Evolutionary conservation across 768 basidiomycete species (phyloP).

Genomic region (Termitomyces sp.): DNA sequence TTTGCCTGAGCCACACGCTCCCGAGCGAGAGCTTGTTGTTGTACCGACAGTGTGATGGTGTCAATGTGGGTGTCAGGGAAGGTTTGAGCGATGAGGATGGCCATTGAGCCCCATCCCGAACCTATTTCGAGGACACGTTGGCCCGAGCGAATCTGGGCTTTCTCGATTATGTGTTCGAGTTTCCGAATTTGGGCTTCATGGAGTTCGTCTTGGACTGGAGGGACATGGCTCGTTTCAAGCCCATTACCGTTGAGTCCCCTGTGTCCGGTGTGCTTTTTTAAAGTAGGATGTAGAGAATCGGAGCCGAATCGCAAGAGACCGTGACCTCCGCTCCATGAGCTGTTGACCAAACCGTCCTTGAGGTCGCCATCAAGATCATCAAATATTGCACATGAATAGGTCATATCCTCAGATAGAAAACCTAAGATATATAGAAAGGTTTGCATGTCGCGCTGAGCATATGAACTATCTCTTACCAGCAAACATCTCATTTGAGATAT

Average conservation of each 20-base stretch:
- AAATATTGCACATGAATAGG: background rate
- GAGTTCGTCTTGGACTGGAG: background rate
- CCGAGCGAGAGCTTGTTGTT: conserved; percentile 30
- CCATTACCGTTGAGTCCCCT: background rate
- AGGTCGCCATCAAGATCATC: background rate
- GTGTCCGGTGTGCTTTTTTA: background rate
- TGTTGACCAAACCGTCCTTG: background rate
- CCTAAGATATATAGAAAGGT: background rate
- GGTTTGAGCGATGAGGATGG: conserved; percentile 55
- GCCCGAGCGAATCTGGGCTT: conserved; percentile 56
- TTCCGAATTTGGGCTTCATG: background rate
- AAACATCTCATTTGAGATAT: conserved; percentile 78
- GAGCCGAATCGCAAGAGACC: background rate
- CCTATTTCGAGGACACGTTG: conserved; percentile 70
- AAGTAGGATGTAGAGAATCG: background rate
- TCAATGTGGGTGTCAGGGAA: conserved; percentile 59
- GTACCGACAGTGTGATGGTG: conserved; percentile 63
- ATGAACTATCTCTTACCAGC: conserved; percentile 53
- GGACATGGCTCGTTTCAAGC: background rate
- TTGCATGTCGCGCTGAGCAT: background rate
- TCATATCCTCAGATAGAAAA: background rate
- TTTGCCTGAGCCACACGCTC: conserved; percentile 53
- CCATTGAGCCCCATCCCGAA: conserved; percentile 76
- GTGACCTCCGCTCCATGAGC: background rate
- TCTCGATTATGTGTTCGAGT: conserved; percentile 42